Conservation (phyloP, 768 basidiomycete species). For the Trametes cubensis region DNA sequence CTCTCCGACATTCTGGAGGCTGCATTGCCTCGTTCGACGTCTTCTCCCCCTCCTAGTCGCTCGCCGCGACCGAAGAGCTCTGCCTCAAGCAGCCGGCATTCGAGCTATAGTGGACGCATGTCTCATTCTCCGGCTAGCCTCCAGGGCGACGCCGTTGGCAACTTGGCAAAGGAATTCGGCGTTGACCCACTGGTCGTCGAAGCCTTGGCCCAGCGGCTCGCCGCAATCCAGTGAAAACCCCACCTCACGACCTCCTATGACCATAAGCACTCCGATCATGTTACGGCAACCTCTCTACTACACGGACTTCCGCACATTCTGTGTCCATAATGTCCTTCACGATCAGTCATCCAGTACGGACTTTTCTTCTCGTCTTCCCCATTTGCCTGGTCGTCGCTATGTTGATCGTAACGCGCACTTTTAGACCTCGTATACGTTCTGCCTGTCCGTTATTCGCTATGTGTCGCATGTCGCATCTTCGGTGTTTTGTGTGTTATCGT, state of each 20-base stretch:
- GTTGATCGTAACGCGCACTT: slow-evolving; percentile 25
- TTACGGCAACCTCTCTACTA: slow-evolving; percentile 18
- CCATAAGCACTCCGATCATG: slow-evolving; percentile 9
- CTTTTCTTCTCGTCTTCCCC: slow-evolving; percentile 9
- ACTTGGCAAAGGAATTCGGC: slow-evolving; percentile 77
- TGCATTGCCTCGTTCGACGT: slow-evolving; percentile 29
- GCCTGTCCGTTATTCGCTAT: slow-evolving; percentile 14
- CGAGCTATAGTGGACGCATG: slow-evolving; percentile 7
- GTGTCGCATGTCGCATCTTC: slow-evolving; percentile 18
- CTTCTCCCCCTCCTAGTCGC: slow-evolving; percentile 24
- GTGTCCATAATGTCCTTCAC: slow-evolving; percentile 17
- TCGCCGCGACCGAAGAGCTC: slow-evolving; percentile 17
- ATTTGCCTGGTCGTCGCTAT: slow-evolving; percentile 21
- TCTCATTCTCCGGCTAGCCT: slow-evolving; percentile 4
- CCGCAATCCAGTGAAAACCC: slow-evolving; percentile 21
- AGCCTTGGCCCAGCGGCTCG: slow-evolving; percentile 64
- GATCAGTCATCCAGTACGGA: slow-evolving; percentile 17
- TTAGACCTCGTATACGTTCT: neutral
- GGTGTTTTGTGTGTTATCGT: slow-evolving; percentile 21
- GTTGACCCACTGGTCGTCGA: slow-evolving; percentile 68
- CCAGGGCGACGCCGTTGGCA: slow-evolving; percentile 41
- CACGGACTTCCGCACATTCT: slow-evolving; percentile 4
- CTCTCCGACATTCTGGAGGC: slow-evolving; percentile 48
- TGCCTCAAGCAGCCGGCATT: slow-evolving; percentile 16
- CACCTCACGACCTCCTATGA: neutral